Evolutionary conservation across 2,329 filamentous ascomycete species (phyloP), one percentile per base, ranked within the genome.

Genomic region (Fusarium ambrosium): DNA sequence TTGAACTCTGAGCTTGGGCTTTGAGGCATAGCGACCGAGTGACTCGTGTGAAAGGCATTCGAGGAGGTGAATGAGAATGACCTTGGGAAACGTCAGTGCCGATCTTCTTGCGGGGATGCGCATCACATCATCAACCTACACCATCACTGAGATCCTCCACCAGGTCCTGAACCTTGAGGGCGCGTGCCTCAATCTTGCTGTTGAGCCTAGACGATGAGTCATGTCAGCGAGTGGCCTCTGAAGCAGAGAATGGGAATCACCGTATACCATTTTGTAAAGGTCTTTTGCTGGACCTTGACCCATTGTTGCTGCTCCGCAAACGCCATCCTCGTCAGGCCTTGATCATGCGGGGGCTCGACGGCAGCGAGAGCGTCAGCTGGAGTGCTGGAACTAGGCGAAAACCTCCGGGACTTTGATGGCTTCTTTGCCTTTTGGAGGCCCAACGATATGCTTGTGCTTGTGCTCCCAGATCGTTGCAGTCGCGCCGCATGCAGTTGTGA

Each of bases 31-130:
- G 83, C 96, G 94, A 76, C 97, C 97, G 70, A 99, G 92, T 9
- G 95, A 97, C 84, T 98, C 97, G 81, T 92, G 92, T 72, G 95
- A 97, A 63, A 99, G 92, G 82, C 97, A 97, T 87, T 99, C 97
- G 80, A 99, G 93, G 60, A 99, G 92, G 85, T 99, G 97, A 81
- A 99, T 97, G 76, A 99, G 92, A 78, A 97, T 91, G 77, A 98
- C 94, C 95, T 97, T 45, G 14, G 39, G 14, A n/a, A 10, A 20
- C 10, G 29, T 74, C 43, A 69, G 60, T 14, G 18, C 60, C n/a
- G 45, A 43, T 39, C n/a, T 39, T 39, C n/a, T 43, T 24, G 32
- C 9, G 22, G 20, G 16, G 22, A 29, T 27, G 27, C 29, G 34
- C 20, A 65, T 41, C 9, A 24, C 20, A 64, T 41, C 9, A n/a